phyloP scores from a whole-genome alignment of 1,284 basidiomycete genomes.

The Trametes hirsuta region DNA sequence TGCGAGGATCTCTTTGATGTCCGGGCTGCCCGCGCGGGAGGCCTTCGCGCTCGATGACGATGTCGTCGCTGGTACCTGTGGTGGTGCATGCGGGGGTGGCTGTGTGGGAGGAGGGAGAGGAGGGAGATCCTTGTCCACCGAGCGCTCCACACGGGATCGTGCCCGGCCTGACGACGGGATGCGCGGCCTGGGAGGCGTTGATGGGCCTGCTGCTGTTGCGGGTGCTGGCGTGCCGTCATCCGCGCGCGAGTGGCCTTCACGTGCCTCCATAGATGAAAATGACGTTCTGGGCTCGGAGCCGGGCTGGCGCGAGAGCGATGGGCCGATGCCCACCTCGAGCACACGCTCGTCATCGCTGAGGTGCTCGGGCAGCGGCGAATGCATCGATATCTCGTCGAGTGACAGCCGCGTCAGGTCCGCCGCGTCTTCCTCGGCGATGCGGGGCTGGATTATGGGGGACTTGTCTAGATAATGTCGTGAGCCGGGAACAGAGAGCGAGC shows the following conservation, averaged over 20 bases:
- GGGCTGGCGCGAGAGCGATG: slow-evolving; percentile 13
- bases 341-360: slow-evolving; percentile 32
- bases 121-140: slow-evolving; percentile 32
- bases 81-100: slow-evolving; percentile 11
- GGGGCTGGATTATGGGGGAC: slow-evolving; percentile 29
- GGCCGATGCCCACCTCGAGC: slow-evolving; percentile 24
- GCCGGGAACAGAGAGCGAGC: slow-evolving; percentile 31
- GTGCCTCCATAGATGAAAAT: slow-evolving; percentile 45
- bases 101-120: slow-evolving; percentile 26
- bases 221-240: slow-evolving; percentile 33
- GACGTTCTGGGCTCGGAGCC: slow-evolving; percentile 26
- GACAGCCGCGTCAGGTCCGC: slow-evolving; percentile 34
- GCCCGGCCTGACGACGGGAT: not conserved
- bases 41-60: slow-evolving; percentile 9
- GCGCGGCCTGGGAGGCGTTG: not conserved
- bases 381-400: slow-evolving; percentile 33
- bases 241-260: slow-evolving; percentile 42
- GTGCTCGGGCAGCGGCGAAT: slow-evolving; percentile 25
- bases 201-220: not conserved
- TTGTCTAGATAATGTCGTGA: slow-evolving; percentile 17
- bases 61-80: slow-evolving; percentile 9
- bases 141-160: not conserved
- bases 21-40: slow-evolving; percentile 42
- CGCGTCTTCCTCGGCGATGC: slow-evolving; percentile 35
- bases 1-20: slow-evolving; percentile 50